phyloP scores from a whole-genome alignment of 495 filamentous ascomycete genomes.

The Schizothecium vesticola region DNA sequence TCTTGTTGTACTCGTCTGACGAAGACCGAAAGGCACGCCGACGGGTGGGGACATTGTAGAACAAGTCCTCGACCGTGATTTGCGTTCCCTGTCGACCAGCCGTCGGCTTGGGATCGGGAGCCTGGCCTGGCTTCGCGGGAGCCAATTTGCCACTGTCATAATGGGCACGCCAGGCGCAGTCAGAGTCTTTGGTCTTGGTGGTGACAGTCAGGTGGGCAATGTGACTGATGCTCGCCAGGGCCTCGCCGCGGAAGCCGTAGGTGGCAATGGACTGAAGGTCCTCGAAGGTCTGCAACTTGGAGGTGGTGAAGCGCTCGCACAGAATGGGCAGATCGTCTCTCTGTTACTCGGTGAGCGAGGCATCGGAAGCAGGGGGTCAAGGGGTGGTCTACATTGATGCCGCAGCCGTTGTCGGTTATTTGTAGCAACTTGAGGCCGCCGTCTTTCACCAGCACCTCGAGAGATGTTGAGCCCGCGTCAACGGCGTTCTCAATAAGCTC shows the following conservation, averaged over 20 bases:
- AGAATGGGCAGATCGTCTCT: constrained; percentile 88
- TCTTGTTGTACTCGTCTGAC: constrained; percentile 96
- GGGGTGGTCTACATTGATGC: constrained; percentile 70
- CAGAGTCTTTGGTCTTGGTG: constrained; percentile 84
- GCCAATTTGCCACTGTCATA: constrained; percentile 81
- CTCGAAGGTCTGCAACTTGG: constrained; percentile 92
- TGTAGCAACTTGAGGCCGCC: constrained; percentile 96
- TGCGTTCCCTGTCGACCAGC: constrained; percentile 94
- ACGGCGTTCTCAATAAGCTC: constrained; percentile 98
- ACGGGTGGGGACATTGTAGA: constrained; percentile 90
- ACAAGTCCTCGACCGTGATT: constrained; percentile 95
- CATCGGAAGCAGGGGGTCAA: background rate
- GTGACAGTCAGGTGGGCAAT: constrained; percentile 95
- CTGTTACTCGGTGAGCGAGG: constrained; percentile 39
- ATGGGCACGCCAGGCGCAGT: constrained; percentile 81
- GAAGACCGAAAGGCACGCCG: constrained; percentile 84
- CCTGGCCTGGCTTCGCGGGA: constrained; percentile 88
- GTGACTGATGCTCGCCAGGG: constrained; percentile 96
- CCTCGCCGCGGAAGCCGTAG: constrained; percentile 97
- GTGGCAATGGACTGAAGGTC: constrained; percentile 87
- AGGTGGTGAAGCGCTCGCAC: constrained; percentile 96
- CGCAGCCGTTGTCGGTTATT: constrained; percentile 96
- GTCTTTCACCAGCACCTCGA: constrained; percentile 92
- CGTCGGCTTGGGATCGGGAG: constrained; percentile 76
- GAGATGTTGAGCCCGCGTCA: constrained; percentile 85